These are phyloP conservation scores for Pleodorina starrii DNA, from an alignment of 139 green algal species.

Conservation along the genomic window DNA sequence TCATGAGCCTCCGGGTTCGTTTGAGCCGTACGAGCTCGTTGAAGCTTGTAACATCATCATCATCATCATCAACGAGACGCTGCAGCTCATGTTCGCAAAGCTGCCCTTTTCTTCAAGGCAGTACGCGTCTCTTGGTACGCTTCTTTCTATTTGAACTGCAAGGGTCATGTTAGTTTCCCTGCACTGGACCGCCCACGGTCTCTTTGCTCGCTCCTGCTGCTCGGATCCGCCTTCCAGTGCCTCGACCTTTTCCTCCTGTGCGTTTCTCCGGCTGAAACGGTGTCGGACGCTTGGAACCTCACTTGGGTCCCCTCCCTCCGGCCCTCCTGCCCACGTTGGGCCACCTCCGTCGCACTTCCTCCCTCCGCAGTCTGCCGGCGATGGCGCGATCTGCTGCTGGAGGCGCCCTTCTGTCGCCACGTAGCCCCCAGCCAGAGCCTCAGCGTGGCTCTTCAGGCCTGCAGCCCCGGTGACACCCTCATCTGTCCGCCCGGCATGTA, in stretches of 20 bases:
- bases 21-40: neutral
- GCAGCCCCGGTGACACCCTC: slow-evolving; percentile 18
- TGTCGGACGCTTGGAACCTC: neutral
- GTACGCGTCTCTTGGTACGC: slow-evolving; percentile 1
- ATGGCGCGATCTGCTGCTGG: slow-evolving; percentile 16
- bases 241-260: no score
- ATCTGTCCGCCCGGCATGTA: slow-evolving; percentile 29
- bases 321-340: neutral
- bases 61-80: neutral
- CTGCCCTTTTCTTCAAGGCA: neutral
- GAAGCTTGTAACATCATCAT: neutral
- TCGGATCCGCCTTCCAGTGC: no score
- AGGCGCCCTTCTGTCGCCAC: slow-evolving; percentile 7
- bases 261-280: no score
- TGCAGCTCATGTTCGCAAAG: neutral
- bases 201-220: no score
- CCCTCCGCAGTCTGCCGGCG: slow-evolving; percentile 27
- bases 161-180: no score
- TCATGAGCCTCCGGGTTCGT: no score
- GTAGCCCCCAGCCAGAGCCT: neutral
- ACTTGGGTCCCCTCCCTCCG: neutral
- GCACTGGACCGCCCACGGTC: neutral
- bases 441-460: neutral
- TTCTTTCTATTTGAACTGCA: neutral
- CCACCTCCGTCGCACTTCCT: neutral